Conservation (phyloP, 306 rosid species). For the Sicyos edulis region DNA sequence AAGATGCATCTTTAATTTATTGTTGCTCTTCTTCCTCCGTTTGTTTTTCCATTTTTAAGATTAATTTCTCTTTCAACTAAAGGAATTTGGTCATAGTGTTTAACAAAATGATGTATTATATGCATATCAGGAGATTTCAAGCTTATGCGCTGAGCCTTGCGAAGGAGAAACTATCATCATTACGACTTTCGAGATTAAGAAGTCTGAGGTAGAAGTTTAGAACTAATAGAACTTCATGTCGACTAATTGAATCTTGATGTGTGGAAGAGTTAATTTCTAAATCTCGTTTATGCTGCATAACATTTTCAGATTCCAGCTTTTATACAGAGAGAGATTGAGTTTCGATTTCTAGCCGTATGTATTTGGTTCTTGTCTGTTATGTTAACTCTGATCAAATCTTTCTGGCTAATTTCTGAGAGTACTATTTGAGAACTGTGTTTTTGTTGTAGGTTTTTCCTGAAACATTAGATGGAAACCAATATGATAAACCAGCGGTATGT, state of each 20-base stretch:
- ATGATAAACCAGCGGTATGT: slow-evolving; percentile 59
- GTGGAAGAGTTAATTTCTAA: slow-evolving; percentile 7
- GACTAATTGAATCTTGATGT: background rate
- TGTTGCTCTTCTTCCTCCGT: background rate
- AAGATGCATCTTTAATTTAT: background rate
- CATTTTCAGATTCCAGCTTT: slow-evolving; percentile 71
- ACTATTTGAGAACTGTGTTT: slow-evolving; percentile 17
- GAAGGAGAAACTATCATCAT: slow-evolving; percentile 60
- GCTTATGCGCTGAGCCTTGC: slow-evolving; percentile 79
- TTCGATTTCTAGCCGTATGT: slow-evolving; percentile 84
- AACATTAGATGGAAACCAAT: slow-evolving; percentile 56
- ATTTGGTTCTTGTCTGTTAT: slow-evolving; percentile 12
- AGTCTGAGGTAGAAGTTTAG: slow-evolving; percentile 31
- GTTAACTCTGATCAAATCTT: background rate
- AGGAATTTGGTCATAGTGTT: background rate
- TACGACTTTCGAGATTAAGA: slow-evolving; percentile 70
- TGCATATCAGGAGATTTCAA: slow-evolving; percentile 78
- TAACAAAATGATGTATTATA: background rate
- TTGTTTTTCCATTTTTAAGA: too few relatives aligned
- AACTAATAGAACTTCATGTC: background rate
- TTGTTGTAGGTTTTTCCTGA: slow-evolving; percentile 59
- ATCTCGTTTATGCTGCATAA: slow-evolving; percentile 1
- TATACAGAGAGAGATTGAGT: slow-evolving; percentile 78
- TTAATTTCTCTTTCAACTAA: background rate
- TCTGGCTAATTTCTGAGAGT: too few relatives aligned